phyloP scores from a whole-genome alignment of 2,329 filamentous ascomycete species.

The Botrytis hyacinthi region DNA sequence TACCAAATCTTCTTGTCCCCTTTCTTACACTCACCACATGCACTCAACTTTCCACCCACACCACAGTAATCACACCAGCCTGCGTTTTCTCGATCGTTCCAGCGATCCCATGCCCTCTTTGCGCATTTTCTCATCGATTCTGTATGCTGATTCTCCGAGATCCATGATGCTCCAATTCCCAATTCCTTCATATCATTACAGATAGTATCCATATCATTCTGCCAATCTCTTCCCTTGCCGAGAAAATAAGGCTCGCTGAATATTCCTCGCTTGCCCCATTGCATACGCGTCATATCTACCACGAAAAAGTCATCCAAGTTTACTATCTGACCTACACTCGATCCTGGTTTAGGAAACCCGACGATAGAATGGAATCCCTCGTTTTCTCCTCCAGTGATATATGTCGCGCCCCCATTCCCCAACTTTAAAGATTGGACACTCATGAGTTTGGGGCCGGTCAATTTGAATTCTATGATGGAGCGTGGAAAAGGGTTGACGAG shows the following conservation, averaged over 20 bases:
- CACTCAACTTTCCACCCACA: neutral
- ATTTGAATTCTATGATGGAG: neutral
- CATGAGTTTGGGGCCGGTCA: neutral
- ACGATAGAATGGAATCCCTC: neutral
- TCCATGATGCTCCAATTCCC: neutral
- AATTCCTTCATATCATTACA: slow-evolving; percentile 4
- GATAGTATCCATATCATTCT: neutral
- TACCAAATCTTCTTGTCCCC: neutral
- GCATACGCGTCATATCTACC: neutral
- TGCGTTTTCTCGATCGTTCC: neutral
- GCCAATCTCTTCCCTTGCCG: neutral
- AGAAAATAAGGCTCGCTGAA: slow-evolving; percentile 14
- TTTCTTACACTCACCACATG: neutral
- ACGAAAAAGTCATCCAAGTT: neutral
- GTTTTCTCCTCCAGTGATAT: neutral
- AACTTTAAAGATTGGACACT: neutral
- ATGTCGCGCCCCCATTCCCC: neutral
- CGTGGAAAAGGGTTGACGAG: neutral
- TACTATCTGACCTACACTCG: neutral
- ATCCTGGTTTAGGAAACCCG: neutral
- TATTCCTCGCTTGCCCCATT: slow-evolving; percentile 11
- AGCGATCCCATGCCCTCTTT: neutral
- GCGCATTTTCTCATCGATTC: neutral
- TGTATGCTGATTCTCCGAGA: neutral
- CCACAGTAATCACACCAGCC: neutral